Evolutionary conservation across 768 basidiomycete genomes (phyloP).

Genomic region (Gautieria morchelliformis): DNA sequence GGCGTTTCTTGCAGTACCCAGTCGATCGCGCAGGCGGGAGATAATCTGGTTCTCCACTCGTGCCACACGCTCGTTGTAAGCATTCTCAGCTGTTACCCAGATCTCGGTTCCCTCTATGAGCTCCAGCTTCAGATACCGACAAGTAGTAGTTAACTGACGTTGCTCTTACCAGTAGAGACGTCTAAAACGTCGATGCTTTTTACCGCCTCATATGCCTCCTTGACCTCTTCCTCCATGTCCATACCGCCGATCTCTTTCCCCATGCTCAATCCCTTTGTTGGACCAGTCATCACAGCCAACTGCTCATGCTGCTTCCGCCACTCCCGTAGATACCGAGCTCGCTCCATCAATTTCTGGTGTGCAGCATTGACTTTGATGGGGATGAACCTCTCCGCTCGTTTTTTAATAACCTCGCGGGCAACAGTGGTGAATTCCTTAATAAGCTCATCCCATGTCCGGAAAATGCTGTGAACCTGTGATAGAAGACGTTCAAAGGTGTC

Average conservation of each 20-base stretch:
- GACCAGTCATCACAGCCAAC: conserved; percentile 92
- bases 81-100: conserved; percentile 94
- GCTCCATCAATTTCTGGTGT: conserved; percentile 85
- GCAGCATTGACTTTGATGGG: conserved; percentile 91
- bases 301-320: conserved; percentile 98
- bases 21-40: conserved; percentile 77
- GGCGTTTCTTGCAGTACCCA: conserved; percentile 93
- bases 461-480: conserved; percentile 62
- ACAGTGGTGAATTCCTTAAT: conserved; percentile 92
- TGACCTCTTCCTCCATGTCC: conserved; percentile 98
- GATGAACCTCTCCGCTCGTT: conserved; percentile 86
- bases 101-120: conserved; percentile 86
- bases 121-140: conserved; percentile 1
- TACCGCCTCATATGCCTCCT: conserved; percentile 93
- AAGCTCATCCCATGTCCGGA: conserved; percentile 80
- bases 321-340: conserved; percentile 75
- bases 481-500: conserved; percentile 88
- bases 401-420: conserved; percentile 85
- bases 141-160: neutral
- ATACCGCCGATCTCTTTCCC: conserved; percentile 78
- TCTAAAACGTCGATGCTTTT: conserved; percentile 96
- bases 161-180: conserved; percentile 72
- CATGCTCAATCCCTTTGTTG: conserved; percentile 73
- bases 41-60: conserved; percentile 99
- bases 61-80: conserved; percentile 95